Conservation (phyloP, 2,329 filamentous ascomycete species). For the Pyrenophora graminea region DNA sequence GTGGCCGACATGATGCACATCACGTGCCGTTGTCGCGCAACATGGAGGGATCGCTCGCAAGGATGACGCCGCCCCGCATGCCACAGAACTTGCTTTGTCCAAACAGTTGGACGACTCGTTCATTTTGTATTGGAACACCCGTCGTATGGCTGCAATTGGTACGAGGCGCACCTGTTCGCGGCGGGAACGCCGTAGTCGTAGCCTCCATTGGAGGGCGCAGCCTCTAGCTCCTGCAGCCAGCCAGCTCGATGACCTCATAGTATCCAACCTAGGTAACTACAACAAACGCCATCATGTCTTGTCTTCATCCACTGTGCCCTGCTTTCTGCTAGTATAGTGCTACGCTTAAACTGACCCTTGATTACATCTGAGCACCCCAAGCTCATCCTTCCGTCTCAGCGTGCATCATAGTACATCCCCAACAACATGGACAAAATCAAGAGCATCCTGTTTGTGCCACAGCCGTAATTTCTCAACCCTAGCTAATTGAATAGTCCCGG, state of each 20-base stretch:
- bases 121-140: conserved; percentile 1
- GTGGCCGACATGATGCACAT: background rate
- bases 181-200: conserved; percentile 6
- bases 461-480: conserved; percentile 29
- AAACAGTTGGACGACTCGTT: background rate
- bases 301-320: conserved; percentile 27
- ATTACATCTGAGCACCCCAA: conserved; percentile 5
- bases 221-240: conserved; percentile 22
- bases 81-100: conserved; percentile 4
- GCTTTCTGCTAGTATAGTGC: conserved; percentile 18
- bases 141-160: conserved; percentile 18
- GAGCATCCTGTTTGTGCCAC: conserved; percentile 47
- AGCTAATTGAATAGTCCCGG: conserved; percentile 27
- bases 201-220: conserved; percentile 23
- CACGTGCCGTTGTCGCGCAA: background rate
- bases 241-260: conserved; percentile 23
- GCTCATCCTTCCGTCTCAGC: conserved; percentile 6
- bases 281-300: conserved; percentile 22
- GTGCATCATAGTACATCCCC: conserved; percentile 9
- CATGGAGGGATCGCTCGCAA: conserved; percentile 7
- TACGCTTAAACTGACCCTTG: conserved; percentile 16
- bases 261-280: conserved; percentile 15
- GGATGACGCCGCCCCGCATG: conserved; percentile 15
- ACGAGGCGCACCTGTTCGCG: conserved; percentile 15
- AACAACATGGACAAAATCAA: conserved; percentile 52